Percentiles rank a stretch among this genome's conserved stretches.
Conservation (phyloP, 345 rosid species). For the Boechera retrofracta region DNA sequence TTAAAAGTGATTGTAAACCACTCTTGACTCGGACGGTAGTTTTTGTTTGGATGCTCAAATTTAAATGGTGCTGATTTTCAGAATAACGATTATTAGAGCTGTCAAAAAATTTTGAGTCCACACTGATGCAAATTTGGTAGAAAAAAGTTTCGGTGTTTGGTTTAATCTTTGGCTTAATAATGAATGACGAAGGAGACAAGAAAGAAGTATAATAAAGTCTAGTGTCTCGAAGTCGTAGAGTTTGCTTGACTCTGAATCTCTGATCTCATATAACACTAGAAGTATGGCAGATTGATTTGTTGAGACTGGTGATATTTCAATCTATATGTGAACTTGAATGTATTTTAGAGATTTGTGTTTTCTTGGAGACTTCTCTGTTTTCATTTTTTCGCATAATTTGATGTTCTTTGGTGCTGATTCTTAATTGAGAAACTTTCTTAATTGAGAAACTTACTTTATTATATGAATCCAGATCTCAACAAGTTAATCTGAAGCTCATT, state of each 20-base stretch:
- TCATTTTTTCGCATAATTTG: not conserved
- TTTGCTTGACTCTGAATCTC: not conserved
- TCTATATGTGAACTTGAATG: slow-evolving; percentile 6
- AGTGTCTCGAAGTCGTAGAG: slow-evolving; percentile 2
- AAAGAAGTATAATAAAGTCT: slow-evolving; percentile 32
- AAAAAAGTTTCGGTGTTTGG: too few species aligned
- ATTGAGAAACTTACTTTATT: not conserved
- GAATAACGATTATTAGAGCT: too few species aligned
- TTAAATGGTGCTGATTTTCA: too few species aligned
- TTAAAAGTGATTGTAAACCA: too few species aligned
- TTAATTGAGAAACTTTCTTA: not conserved
- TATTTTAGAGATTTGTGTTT: not conserved
- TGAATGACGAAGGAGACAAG: slow-evolving; percentile 39
- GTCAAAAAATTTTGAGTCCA: too few species aligned
- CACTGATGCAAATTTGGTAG: too few species aligned
- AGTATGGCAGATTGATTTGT: not conserved
- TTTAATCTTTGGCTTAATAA: not conserved
- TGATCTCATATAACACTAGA: slow-evolving; percentile 8
- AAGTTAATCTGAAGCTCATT: not conserved
- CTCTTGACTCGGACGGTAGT: too few species aligned
- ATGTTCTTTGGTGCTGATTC: not conserved
- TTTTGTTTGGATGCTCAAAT: too few species aligned
- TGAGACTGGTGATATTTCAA: not conserved
- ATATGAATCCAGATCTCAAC: not conserved
- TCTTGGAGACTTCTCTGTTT: not conserved